Base-by-base conservation (phyloP, 192 early-diverging fungal genomes). In the Phycomyces blakesleeanus region DNA sequence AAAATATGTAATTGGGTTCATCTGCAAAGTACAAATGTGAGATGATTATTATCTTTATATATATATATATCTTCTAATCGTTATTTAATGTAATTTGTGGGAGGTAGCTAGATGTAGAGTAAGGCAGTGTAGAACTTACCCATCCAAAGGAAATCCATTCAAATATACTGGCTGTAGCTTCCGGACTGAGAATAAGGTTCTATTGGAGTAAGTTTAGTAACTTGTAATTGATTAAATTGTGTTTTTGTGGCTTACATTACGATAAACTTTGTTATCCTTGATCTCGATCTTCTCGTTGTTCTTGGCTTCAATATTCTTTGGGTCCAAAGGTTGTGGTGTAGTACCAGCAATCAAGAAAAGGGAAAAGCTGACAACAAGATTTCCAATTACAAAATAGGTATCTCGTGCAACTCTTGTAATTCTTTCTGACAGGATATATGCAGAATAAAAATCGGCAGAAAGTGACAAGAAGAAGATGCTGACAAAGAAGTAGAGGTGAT, bases 121-220 rank as follows among this genome's bases (percentile, higher is more conserved):
- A 18, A 29, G 25, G 8, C 18, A 3, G 21, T 41, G 14, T 10
- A 18, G 1, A 12, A 40, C 57, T 3, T 37, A 62, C 61, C 66
- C 67, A 69, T 25, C 62, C 53, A 24, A 69, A 69, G 15, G 27
- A 1, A 12, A 57, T 34, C 60, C 67, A 62, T n/a, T 59, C 61
- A 61, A 61, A 47, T 15, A 69, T 54, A 39, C 59, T 47, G 1
- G 67, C 59, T n/a, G 12, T 54, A 5, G 67, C 37, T 62, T 69
- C 67, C 11, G 67, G 59, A 39, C 59, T 55, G 14, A 69, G 21
- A 26, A 14, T 4, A 40, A 50, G 25, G 6, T 49, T 39, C 67
- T 69, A 25, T 9, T 12, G 20, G 0, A 24, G 11, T 8, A 63
- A 8, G 25, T 24, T 55, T 34, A 64, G 37, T n/a, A 54, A n/a